Percentiles rank a stretch among this genome's conserved stretches.
Evolutionary conservation across 768 basidiomycete species (phyloP).

Genomic region (Boletus vermiculosoides): DNA sequence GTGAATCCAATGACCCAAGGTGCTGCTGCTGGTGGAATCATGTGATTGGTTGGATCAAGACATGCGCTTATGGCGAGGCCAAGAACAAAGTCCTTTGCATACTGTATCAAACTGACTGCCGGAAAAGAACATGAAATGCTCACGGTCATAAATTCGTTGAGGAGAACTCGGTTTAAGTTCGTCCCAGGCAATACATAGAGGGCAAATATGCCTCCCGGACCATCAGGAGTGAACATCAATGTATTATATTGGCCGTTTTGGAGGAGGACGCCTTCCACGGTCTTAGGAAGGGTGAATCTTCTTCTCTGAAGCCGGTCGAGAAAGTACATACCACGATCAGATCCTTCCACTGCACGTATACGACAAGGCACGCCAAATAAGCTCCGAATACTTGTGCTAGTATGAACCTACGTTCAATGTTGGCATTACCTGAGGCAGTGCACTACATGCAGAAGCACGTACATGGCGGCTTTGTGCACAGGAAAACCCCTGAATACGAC

Average conservation of each 20-base stretch:
- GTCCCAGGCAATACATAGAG: conserved; percentile 34
- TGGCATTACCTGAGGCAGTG: conserved; percentile 4
- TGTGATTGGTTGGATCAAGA: conserved; percentile 52
- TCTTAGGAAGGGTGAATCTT: conserved; percentile 6
- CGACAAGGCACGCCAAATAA: conserved; percentile 57
- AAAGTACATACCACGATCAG: conserved; percentile 46
- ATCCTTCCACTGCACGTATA: conserved; percentile 63
- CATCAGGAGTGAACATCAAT: conserved; percentile 35
- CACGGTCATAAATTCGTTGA: conserved; percentile 42
- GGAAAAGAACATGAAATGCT: neutral
- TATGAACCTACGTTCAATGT: conserved; percentile 51
- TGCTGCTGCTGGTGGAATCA: conserved; percentile 50
- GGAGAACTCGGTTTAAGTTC: conserved; percentile 33
- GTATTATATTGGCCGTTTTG: conserved; percentile 28
- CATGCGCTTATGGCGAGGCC: conserved; percentile 26
- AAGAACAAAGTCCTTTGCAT: conserved; percentile 17
- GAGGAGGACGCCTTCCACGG: conserved; percentile 31
- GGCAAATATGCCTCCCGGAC: conserved; percentile 40
- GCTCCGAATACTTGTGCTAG: conserved; percentile 63
- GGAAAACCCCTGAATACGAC: conserved; percentile 58
- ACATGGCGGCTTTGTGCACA: conserved; percentile 49
- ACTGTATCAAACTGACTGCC: neutral
- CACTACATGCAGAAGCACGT: conserved; percentile 8
- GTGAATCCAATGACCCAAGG: conserved; percentile 56
- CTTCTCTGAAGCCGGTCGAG: conserved; percentile 37